Percentiles rank a stretch among this genome's conserved stretches.
Conservation (phyloP, 2,329 filamentous ascomycete species). For the Venturia oleaginea region DNA sequence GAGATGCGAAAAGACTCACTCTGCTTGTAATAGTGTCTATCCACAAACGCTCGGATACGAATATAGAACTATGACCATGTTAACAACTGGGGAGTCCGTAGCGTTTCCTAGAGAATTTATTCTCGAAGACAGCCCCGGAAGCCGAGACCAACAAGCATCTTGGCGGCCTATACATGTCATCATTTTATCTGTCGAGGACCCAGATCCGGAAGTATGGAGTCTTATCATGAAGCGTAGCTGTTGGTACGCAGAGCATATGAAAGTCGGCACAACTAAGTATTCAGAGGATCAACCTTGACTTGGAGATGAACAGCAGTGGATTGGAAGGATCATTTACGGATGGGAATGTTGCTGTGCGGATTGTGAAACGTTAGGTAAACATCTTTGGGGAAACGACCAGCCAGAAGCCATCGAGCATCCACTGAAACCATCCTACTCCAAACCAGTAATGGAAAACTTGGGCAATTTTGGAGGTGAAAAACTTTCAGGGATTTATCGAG, state of each 20-base stretch:
- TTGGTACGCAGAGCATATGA: neutral
- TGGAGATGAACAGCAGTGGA: neutral
- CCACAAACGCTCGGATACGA: too few relatives aligned
- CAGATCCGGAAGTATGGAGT: neutral
- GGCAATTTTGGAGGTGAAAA: too few relatives aligned
- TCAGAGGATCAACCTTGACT: neutral
- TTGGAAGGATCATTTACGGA: too few relatives aligned
- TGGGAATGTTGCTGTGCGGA: too few relatives aligned
- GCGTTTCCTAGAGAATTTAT: neutral
- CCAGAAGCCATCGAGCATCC: too few relatives aligned
- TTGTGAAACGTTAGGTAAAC: too few relatives aligned
- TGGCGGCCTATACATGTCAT: neutral
- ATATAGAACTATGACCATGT: too few relatives aligned
- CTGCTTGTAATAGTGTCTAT: neutral
- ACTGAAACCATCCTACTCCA: too few relatives aligned
- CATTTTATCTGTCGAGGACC: neutral
- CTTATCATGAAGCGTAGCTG: neutral
- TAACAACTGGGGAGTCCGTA: too few relatives aligned
- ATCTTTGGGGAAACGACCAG: too few relatives aligned
- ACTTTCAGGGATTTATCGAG: too few relatives aligned
- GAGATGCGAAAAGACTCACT: neutral
- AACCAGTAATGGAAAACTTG: too few relatives aligned
- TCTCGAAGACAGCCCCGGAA: neutral
- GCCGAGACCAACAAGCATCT: neutral
- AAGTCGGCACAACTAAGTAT: neutral